Percentiles rank a stretch among this genome's conserved stretches.
Conservation (phyloP, 1,139 yeast species). For the Pichia kudriavzevii region DNA sequence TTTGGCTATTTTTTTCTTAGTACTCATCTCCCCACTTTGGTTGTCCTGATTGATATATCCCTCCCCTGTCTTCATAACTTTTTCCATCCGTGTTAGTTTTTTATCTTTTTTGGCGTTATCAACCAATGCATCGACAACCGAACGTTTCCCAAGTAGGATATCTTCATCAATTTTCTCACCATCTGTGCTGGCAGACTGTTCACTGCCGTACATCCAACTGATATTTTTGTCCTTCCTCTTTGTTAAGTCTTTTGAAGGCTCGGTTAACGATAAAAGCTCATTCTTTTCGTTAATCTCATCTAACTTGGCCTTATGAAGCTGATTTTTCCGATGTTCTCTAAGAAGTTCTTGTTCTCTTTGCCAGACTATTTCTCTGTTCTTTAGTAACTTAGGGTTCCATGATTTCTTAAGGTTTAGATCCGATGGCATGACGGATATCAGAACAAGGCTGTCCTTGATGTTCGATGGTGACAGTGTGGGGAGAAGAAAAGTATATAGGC, state of each 20-base stretch:
- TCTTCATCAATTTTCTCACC: slow-evolving; percentile 32
- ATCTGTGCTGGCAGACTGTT: slow-evolving; percentile 34
- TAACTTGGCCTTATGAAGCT: slow-evolving; percentile 59
- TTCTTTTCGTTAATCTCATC: slow-evolving; percentile 56
- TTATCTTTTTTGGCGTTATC: slow-evolving; percentile 8
- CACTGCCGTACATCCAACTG: slow-evolving; percentile 77
- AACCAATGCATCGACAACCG: slow-evolving; percentile 33
- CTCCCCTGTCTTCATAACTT: slow-evolving; percentile 16
- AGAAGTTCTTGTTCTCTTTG: slow-evolving; percentile 71
- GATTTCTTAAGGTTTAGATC: slow-evolving; percentile 87
- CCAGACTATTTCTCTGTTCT: slow-evolving; percentile 86
- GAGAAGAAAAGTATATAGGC: too few relatives aligned
- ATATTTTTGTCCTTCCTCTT: slow-evolving; percentile 28
- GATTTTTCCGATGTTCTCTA: slow-evolving; percentile 59
- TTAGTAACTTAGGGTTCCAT: slow-evolving; percentile 87
- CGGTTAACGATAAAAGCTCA: slow-evolving; percentile 37
- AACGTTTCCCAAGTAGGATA: slow-evolving; percentile 42
- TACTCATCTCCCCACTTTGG: slow-evolving; percentile 7
- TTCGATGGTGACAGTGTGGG: too few relatives aligned
- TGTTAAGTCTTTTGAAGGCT: slow-evolving; percentile 26
- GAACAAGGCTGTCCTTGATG: too few relatives aligned
- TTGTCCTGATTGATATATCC: slow-evolving; percentile 21
- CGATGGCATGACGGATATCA: slow-evolving; percentile 44
- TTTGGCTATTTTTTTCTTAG: neutral
- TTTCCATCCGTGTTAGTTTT: slow-evolving; percentile 12